Evolutionary conservation across 805 yeast species (phyloP).

Genomic region (Candida morakotiae): DNA sequence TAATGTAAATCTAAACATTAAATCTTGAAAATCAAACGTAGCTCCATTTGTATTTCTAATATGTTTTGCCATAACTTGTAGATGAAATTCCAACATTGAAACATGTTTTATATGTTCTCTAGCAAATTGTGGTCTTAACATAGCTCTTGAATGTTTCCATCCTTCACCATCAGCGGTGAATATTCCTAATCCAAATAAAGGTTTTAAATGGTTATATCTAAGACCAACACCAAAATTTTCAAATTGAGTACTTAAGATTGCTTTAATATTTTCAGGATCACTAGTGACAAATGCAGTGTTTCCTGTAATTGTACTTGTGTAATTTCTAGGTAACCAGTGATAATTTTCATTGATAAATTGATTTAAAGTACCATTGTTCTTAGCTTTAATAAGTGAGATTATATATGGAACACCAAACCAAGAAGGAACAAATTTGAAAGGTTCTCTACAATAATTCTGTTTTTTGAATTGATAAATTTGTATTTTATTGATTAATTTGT

Average conservation of each 20-base stretch:
- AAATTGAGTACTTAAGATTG: constrained; percentile 38
- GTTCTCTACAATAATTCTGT: background rate
- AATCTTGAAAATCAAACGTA: constrained; percentile 33
- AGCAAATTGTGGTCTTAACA: constrained; percentile 42
- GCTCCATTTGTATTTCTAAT: constrained; percentile 21
- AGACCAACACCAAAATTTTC: constrained; percentile 35
- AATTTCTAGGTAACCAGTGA: background rate
- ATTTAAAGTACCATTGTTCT: background rate
- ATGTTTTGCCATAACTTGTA: constrained; percentile 30
- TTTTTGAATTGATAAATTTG: background rate
- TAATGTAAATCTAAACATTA: constrained; percentile 34
- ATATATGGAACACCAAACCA: constrained; percentile 1
- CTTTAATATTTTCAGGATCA: constrained; percentile 40
- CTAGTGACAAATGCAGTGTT: constrained; percentile 15
- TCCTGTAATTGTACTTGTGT: background rate
- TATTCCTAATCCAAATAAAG: constrained; percentile 39
- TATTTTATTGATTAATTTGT: background rate
- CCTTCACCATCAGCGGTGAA: constrained; percentile 39
- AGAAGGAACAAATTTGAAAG: background rate
- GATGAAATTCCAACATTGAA: constrained; percentile 36
- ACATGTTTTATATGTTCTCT: constrained; percentile 41
- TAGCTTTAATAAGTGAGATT: background rate
- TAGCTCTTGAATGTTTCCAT: constrained; percentile 41
- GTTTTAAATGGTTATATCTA: constrained; percentile 32
- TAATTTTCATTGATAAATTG: background rate